Evolutionary conservation across 345 rosid genomes (phyloP).

Genomic region (Populus simonii): DNA sequence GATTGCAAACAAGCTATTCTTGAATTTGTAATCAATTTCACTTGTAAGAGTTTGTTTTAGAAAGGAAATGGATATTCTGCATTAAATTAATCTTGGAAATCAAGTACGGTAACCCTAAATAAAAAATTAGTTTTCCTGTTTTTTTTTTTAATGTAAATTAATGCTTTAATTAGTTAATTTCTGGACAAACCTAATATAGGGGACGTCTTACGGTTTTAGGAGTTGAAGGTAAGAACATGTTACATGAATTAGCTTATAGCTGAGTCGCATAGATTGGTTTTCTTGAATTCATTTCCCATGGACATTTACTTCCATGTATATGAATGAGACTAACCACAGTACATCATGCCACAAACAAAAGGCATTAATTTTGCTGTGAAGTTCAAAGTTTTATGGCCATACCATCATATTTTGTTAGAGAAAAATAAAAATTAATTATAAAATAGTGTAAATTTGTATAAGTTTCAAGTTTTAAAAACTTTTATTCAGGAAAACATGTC

Average conservation of each 20-base stretch:
- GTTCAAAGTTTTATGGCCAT: too few species aligned
- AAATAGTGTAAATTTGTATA: rapidly evolving
- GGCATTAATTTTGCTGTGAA: too few species aligned
- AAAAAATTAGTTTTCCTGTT: too few species aligned
- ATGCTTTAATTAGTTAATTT: too few species aligned
- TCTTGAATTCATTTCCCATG: not conserved
- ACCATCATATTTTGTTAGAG: too few species aligned
- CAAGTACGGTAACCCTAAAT: not conserved
- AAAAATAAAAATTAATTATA: too few species aligned
- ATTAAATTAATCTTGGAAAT: too few species aligned
- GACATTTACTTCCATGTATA: not conserved
- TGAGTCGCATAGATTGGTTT: not conserved
- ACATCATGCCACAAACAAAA: too few species aligned
- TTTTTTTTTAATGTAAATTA: not conserved
- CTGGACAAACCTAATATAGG: not conserved
- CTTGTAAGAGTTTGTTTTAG: not conserved
- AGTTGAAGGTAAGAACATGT: not conserved
- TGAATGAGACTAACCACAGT: too few species aligned
- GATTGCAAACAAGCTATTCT: not conserved
- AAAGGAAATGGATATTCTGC: not conserved
- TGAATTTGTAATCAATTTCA: too few species aligned
- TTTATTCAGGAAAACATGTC: rapidly evolving
- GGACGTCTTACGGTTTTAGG: not conserved
- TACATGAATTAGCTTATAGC: not conserved
- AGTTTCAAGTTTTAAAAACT: rapidly evolving